Evolutionary conservation across 2,329 filamentous ascomycete species (phyloP), one percentile per base, ranked within the genome.

Genomic region (Apiospora pterosperma): DNA sequence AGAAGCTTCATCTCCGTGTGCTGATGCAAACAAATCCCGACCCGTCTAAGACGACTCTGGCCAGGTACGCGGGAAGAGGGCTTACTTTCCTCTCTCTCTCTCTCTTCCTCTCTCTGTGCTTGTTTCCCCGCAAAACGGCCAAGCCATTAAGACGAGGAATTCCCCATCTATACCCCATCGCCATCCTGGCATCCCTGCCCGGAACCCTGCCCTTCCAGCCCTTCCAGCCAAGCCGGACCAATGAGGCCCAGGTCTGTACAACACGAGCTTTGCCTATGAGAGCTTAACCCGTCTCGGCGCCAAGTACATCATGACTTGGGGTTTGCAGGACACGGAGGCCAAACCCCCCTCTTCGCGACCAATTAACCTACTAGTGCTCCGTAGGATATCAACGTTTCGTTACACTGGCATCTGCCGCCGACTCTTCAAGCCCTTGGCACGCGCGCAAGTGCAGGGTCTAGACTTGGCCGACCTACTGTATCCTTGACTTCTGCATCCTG

Each of bases 11-110:
- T n/a, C 25, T 31, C 44, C 44, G 44, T 14, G 23, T 28, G 42
- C 11, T 48, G 42, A 41, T 41, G 39, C 39, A 41, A 41, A 41
- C n/a, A 38, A 23, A 23, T 14, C 14, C 44, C 6, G 8, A 38
- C 28, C 44, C 23, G 6, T 52, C 44, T 8, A 8, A 52, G 44
- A 52, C 14, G 14, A 52, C 5, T 19, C 16, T 25, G 12, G 44
- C 44, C 44, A 52, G 25, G 44, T 31, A 34, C 48, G 25, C 44
- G 7, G 44, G 3, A 25, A 31, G 25, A 31, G 4, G 6, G 6
- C 28, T n/a, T 55, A 28, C 63, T 62, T 60, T 44, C 52, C 36
- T 59, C 41, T 62, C 59, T 48, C 25, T n/a, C 52, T 63, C 16
- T 31, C 16, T 34, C 16, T 10, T 3, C 6, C 21, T 34, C 28